Conservation (phyloP, 2,329 filamentous ascomycete genomes). For the Ophiostoma himal-ulmi region DNA sequence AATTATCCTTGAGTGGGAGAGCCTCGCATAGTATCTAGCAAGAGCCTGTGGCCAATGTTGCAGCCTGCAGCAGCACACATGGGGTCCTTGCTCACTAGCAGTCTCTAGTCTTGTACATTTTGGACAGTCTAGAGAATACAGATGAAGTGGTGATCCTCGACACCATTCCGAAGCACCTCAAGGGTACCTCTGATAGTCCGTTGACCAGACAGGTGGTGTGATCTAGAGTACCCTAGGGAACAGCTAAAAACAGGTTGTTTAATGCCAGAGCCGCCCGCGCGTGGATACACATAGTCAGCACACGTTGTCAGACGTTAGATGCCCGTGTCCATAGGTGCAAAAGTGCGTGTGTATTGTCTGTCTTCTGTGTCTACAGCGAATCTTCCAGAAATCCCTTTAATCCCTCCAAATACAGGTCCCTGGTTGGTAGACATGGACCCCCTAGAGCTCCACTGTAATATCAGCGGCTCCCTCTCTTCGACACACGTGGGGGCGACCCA, state of each 20-base stretch:
- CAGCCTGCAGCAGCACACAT: not conserved
- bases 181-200: not conserved
- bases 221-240: not conserved
- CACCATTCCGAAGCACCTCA: not conserved
- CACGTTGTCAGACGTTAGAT: too few species aligned
- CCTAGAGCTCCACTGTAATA: too few species aligned
- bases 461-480: too few species aligned
- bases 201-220: not conserved
- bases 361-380: too few species aligned
- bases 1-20: not conserved
- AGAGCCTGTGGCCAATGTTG: not conserved
- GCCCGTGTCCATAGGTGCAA: too few species aligned
- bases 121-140: too few species aligned
- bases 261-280: not conserved
- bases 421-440: too few species aligned
- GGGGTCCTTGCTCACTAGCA: not conserved
- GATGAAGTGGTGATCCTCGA: not conserved
- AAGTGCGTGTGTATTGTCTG: too few species aligned
- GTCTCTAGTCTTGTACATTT: not conserved
- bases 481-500: not conserved
- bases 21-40: not conserved
- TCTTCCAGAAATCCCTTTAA: too few species aligned
- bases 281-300: not conserved
- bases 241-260: not conserved
- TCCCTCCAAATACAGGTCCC: too few species aligned